phyloP scores from a whole-genome alignment of 305 asterid genomes.

The Fraxinus dipetala region DNA sequence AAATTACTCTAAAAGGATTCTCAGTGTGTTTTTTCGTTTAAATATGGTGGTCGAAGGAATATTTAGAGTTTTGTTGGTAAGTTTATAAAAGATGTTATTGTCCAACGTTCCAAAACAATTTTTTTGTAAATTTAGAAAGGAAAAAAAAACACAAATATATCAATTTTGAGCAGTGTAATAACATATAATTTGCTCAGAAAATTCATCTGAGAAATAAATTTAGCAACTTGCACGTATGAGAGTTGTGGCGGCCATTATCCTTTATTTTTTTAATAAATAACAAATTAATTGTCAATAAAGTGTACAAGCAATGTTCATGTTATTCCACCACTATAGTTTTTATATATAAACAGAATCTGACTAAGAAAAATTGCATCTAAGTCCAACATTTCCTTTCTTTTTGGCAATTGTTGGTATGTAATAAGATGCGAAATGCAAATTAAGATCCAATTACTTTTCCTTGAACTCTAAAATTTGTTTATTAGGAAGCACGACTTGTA shows the following conservation, averaged over 20 bases:
- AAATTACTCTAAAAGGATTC: not conserved
- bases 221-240: not conserved
- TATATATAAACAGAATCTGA: not conserved
- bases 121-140: not conserved
- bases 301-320: conserved; percentile 19
- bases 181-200: not conserved
- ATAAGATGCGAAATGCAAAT: not conserved
- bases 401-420: not conserved
- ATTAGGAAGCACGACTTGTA: no score
- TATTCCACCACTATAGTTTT: conserved; percentile 23
- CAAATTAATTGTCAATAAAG: conserved; percentile 19
- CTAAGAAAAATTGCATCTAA: not conserved
- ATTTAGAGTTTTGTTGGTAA: not conserved
- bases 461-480: not conserved
- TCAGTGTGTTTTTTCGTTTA: no score
- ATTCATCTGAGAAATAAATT: not conserved
- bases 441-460: not conserved
- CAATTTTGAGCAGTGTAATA: not conserved
- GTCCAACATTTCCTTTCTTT: not conserved
- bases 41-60: no score
- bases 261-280: not conserved
- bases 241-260: conserved; percentile 30
- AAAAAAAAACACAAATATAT: not conserved
- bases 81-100: not conserved
- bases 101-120: not conserved